These are phyloP conservation scores for Scedosporium aurantiacum DNA, from an alignment of 2,329 filamentous ascomycete genomes.

Conservation along the genomic window DNA sequence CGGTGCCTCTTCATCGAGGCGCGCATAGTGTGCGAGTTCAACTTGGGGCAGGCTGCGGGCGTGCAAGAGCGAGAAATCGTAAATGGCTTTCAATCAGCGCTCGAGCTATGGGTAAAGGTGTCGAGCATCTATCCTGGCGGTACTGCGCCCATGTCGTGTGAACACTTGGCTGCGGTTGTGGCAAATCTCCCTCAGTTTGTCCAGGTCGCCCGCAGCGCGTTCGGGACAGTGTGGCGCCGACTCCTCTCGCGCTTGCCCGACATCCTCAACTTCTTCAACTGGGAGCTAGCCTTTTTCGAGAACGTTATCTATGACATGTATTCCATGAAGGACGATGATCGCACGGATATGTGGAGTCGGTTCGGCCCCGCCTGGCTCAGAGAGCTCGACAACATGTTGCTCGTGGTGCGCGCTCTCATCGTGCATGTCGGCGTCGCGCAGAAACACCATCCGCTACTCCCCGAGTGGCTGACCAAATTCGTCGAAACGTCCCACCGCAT, in stretches of 20 bases:
- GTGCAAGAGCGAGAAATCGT: no score
- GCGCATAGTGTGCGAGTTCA: no score
- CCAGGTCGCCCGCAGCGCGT: no score
- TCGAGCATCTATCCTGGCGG: no score
- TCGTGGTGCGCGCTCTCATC: neutral
- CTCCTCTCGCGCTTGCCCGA: conserved; percentile 12
- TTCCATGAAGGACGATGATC: neutral
- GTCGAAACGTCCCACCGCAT: neutral
- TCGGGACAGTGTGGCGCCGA: conserved; percentile 5
- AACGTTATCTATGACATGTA: conserved; percentile 15
- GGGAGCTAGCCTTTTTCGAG: conserved; percentile 13
- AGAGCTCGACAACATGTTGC: neutral
- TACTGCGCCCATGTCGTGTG: no score
- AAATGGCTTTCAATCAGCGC: no score
- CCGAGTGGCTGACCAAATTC: neutral
- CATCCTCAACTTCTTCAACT: conserved; percentile 8
- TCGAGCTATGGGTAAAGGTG: no score
- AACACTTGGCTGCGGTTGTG: no score
- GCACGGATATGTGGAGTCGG: neutral
- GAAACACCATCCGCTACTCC: neutral
- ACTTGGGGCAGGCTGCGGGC: neutral
- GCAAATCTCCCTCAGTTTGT: no score
- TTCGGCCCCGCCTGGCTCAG: neutral
- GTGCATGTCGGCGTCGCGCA: neutral
- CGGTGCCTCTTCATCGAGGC: neutral